Base-by-base conservation (phyloP, 2,329 filamentous ascomycete genomes). In the Claviceps pazoutovae region DNA sequence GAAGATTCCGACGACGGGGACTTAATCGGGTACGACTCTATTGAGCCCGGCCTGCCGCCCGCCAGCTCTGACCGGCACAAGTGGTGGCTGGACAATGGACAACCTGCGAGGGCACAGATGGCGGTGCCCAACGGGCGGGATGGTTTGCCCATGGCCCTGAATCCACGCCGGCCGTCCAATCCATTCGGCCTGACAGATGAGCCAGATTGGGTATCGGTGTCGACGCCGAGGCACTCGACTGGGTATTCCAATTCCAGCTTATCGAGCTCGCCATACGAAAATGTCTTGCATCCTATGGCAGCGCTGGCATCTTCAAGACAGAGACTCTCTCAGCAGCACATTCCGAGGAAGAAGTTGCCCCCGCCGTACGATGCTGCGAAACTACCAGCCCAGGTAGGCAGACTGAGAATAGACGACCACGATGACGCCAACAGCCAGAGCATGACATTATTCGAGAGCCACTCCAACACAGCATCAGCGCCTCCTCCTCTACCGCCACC, bases 181-280 rank as follows among this genome's bases (percentile, higher is more conserved):
- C 93, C 93, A 0, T 97, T 94, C 64, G 76, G 75, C 1, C 72
- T 77, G 0, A 82, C 78, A 1, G 75, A 83, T 36, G 87, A 95
- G 64, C 79, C 84, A 9, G 90, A 96, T 61, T 97, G 93, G 93
- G 80, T 95, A 43, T 76, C 75, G 3, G 72, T 84, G 5, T 76
- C 75, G 4, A 72, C 84, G 5, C 74, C 79, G 21, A 70, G 78
- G 36, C 69, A 74, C 3, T 71, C 73, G 43, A 78, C 77, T 16
- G 72, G 75, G 39, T 71, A 76, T 0, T 78, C 75, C 39, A 71
- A 76, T 0, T 78, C 75, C 2, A 79, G 74, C 61, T 72, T 81
- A 54, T 80, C 78, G 9, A 79, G 73, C 51, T 81, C 76, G 19
- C 76, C 75, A 1, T 81, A 78, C 56, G 78, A 81, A 56, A 74